phyloP scores from a whole-genome alignment of 169 alveolate species.

The Plasmodium malariae region DNA sequence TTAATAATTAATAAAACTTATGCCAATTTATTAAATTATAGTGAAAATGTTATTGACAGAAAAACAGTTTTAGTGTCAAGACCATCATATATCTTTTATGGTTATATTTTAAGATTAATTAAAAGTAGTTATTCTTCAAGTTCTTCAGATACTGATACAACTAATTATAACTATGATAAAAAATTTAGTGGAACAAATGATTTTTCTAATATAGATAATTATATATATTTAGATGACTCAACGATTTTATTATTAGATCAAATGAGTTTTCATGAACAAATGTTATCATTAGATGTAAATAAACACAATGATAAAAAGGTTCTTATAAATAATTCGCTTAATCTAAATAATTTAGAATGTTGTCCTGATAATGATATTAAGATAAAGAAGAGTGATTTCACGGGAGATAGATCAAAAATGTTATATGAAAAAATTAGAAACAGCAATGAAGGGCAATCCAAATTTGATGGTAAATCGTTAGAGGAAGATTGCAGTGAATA shows the following conservation, averaged over 20 bases:
- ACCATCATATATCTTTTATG: constrained; percentile 83
- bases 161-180: not conserved
- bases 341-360: too few relatives aligned
- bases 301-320: too few relatives aligned
- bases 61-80: constrained; percentile 83
- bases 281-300: not conserved
- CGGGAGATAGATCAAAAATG: too few relatives aligned
- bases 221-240: constrained; percentile 50
- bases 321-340: too few relatives aligned
- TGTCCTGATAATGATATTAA: too few relatives aligned
- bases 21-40: constrained; percentile 83
- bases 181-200: not conserved
- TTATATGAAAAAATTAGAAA: too few relatives aligned
- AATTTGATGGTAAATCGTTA: too few relatives aligned
- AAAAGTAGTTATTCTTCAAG: not conserved
- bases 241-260: constrained; percentile 44
- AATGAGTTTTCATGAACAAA: constrained; percentile 27
- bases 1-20: constrained; percentile 78
- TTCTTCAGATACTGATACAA: constrained; percentile 9
- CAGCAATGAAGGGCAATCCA: too few relatives aligned
- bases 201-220: not conserved
- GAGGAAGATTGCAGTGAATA: too few relatives aligned
- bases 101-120: constrained; percentile 51
- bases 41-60: constrained; percentile 75
- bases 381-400: too few relatives aligned